These are phyloP conservation scores for Trichoderma koningii DNA, from an alignment of 2,329 filamentous ascomycete genomes.

Conservation along the genomic window DNA sequence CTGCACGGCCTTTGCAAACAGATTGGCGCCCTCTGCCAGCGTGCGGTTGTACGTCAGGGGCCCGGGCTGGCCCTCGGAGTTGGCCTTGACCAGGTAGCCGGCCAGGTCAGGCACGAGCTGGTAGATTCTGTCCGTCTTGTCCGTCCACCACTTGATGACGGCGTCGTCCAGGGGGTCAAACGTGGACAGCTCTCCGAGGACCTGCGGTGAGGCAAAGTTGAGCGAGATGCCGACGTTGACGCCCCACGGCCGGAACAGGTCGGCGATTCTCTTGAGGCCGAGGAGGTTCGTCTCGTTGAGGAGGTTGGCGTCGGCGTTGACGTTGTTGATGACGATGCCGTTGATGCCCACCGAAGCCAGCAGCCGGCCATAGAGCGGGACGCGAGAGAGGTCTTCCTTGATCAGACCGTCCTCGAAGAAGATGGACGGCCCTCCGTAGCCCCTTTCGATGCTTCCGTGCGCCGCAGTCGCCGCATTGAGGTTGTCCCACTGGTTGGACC, in stretches of 20 bases:
- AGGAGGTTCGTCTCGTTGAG: constrained; percentile 60
- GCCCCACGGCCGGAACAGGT: constrained; percentile 67
- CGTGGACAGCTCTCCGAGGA: constrained; percentile 54
- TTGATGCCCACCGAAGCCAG: constrained; percentile 68
- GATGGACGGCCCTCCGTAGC: constrained; percentile 68
- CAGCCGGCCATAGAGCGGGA: constrained; percentile 64
- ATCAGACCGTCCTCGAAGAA: constrained; percentile 63
- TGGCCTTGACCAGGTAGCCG: constrained; percentile 71
- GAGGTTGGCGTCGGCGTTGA: constrained; percentile 65
- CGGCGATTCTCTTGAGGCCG: constrained; percentile 63
- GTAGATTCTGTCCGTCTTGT: constrained; percentile 62
- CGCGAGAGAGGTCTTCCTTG: constrained; percentile 60
- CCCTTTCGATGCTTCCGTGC: constrained; percentile 63
- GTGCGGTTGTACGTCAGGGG: constrained; percentile 71
- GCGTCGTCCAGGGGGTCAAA: constrained; percentile 64
- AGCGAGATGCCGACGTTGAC: constrained; percentile 66
- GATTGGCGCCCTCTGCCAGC: constrained; percentile 66
- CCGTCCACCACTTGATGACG: constrained; percentile 65
- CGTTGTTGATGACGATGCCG: constrained; percentile 69
- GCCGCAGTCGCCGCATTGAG: constrained; percentile 39
- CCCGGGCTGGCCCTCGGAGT: constrained; percentile 71
- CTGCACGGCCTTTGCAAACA: constrained; percentile 63
- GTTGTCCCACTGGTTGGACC: constrained; percentile 76
- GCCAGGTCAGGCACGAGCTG: constrained; percentile 64
- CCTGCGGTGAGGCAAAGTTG: constrained; percentile 66